Percentiles rank a stretch among this genome's conserved stretches.
Evolutionary conservation across 2,329 filamentous ascomycete species (phyloP).

Genomic region (Drechslerella stenobrocha): DNA sequence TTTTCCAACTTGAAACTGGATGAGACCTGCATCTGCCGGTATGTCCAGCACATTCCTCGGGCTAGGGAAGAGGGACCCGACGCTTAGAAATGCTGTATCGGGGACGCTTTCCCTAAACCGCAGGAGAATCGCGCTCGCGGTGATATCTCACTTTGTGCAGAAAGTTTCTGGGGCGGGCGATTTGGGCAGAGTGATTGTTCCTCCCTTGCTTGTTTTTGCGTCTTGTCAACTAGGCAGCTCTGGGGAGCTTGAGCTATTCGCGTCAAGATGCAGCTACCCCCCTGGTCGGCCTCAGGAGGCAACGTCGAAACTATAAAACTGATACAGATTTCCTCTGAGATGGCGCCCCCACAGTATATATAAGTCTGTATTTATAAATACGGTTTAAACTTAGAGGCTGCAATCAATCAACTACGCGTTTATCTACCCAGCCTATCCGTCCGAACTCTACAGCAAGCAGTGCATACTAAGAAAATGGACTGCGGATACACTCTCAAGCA

Average conservation of each 20-base stretch:
- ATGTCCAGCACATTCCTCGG: no score
- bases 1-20: no score
- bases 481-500: constrained; percentile 31
- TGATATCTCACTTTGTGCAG: constrained; percentile 1
- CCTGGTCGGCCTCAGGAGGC: background rate
- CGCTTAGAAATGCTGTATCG: background rate
- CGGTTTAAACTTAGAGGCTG: background rate
- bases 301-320: background rate
- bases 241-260: no score
- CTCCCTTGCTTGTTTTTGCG: no score
- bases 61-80: no score
- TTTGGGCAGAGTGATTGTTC: no score
- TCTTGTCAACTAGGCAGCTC: no score
- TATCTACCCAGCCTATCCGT: no score
- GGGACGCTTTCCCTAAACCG: background rate
- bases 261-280: no score
- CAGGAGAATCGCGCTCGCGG: background rate
- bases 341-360: background rate
- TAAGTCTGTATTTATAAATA: background rate
- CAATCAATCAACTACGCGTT: background rate
- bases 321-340: background rate
- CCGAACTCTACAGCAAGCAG: no score
- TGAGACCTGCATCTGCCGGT: no score
- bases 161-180: constrained; percentile 19
- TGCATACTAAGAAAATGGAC: background rate